phyloP scores from a whole-genome alignment of 108 stramenopile genomes.

The Discostella pseudostelligera region DNA sequence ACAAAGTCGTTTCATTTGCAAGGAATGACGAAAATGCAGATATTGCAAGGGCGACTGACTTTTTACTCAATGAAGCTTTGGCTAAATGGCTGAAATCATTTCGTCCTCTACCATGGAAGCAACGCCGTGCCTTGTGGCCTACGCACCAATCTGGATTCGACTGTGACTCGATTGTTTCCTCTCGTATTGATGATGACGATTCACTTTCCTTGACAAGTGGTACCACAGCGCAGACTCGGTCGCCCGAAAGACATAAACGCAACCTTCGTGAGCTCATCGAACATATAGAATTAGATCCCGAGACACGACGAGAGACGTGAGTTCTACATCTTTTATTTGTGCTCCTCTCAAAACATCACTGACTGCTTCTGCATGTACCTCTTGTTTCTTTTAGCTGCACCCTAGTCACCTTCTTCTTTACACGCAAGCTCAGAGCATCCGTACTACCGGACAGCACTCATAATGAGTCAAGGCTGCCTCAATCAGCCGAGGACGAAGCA shows the following conservation, averaged over 20 bases:
- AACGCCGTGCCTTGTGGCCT: slow-evolving; percentile 76
- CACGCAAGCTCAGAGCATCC: slow-evolving; percentile 35
- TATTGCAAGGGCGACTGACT: slow-evolving; percentile 56
- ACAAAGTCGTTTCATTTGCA: slow-evolving; percentile 23
- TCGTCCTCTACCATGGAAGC: slow-evolving; percentile 70
- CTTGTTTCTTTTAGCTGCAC: slow-evolving; percentile 50
- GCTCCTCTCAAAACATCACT: background rate
- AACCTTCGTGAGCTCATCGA: slow-evolving; percentile 65
- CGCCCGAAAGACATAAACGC: slow-evolving; percentile 32
- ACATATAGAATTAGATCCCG: slow-evolving; percentile 67
- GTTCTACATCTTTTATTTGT: slow-evolving; percentile 19
- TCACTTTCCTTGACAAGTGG: slow-evolving; percentile 59
- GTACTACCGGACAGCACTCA: background rate
- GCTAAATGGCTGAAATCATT: slow-evolving; percentile 76
- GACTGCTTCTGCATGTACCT: slow-evolving; percentile 8
- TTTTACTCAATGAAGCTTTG: slow-evolving; percentile 71
- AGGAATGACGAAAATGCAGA: slow-evolving; percentile 28
- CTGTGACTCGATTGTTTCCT: slow-evolving; percentile 36
- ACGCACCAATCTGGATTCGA: slow-evolving; percentile 25
- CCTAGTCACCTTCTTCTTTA: slow-evolving; percentile 82
- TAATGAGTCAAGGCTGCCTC: background rate
- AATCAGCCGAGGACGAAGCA: slow-evolving; percentile 32
- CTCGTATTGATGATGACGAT: slow-evolving; percentile 44
- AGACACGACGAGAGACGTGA: slow-evolving; percentile 77
- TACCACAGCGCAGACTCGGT: slow-evolving; percentile 25